Conservation (phyloP, 805 yeast species). For the Kodamaea jinghongensis region DNA sequence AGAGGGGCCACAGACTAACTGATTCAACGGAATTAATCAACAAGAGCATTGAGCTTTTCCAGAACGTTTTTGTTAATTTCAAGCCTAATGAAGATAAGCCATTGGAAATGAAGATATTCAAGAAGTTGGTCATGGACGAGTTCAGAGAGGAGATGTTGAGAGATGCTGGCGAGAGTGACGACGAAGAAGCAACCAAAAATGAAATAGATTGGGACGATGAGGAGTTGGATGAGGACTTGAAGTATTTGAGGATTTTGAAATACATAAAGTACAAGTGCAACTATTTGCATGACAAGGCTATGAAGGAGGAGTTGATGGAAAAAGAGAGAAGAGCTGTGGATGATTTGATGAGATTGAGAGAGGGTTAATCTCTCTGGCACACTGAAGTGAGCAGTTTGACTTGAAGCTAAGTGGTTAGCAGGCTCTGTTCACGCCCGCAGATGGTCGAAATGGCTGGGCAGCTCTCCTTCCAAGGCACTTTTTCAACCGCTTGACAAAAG, state of each 20-base stretch:
- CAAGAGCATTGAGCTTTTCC: slow-evolving; percentile 32
- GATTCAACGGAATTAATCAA: slow-evolving; percentile 21
- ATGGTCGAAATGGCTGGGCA: no score
- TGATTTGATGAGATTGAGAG: slow-evolving; percentile 16
- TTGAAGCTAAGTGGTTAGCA: no score
- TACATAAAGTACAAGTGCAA: slow-evolving; percentile 37
- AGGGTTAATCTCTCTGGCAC: slow-evolving; percentile 1
- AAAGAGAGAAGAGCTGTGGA: slow-evolving; percentile 30
- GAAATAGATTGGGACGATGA: slow-evolving; percentile 47
- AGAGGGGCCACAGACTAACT: slow-evolving; percentile 17
- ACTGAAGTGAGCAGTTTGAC: no score
- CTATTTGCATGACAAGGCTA: slow-evolving; percentile 6
- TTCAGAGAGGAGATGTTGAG: slow-evolving; percentile 35
- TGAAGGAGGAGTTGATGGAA: slow-evolving; percentile 19
- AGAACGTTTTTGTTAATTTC: slow-evolving; percentile 38
- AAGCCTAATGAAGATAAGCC: slow-evolving; percentile 22
- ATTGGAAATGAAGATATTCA: slow-evolving; percentile 37
- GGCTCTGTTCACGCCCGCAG: no score
- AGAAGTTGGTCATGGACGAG: slow-evolving; percentile 38
- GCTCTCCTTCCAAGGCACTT: no score
- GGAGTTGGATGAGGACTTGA: slow-evolving; percentile 46
- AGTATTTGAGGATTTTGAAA: slow-evolving; percentile 40
- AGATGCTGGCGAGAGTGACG: slow-evolving; percentile 23
- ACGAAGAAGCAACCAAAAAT: slow-evolving; percentile 23
- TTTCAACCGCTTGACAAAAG: no score